Conservation (phyloP, 495 filamentous ascomycete genomes). For the Letharia lupina region DNA sequence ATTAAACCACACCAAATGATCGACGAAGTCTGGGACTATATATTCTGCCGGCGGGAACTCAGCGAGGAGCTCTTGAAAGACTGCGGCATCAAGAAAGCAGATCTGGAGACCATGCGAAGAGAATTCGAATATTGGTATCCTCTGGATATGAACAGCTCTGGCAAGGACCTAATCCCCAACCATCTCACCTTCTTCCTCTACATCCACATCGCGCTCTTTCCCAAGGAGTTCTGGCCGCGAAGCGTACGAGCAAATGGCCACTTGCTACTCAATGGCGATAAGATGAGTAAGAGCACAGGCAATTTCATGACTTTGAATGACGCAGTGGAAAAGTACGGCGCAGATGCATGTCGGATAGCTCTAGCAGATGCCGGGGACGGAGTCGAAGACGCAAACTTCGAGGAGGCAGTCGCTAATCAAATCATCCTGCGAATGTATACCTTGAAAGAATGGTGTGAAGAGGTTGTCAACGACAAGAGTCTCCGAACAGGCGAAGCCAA, state of each 20-base stretch:
- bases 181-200: conserved; percentile 97
- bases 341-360: conserved; percentile 84
- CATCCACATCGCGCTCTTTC: conserved; percentile 85
- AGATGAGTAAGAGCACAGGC: conserved; percentile 92
- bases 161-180: conserved; percentile 81
- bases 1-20: conserved; percentile 81
- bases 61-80: conserved; percentile 53
- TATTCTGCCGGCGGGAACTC: conserved; percentile 64
- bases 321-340: conserved; percentile 83
- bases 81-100: conserved; percentile 60
- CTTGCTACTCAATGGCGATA: conserved; percentile 87
- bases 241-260: conserved; percentile 84
- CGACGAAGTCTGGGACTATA: conserved; percentile 93
- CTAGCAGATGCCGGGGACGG: conserved; percentile 93
- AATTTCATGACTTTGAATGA: conserved; percentile 92
- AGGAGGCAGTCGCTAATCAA: conserved; percentile 85
- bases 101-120: conserved; percentile 67
- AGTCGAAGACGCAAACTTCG: conserved; percentile 94
- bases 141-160: conserved; percentile 72
- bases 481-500: conserved; percentile 63
- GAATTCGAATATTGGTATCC: conserved; percentile 98
- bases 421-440: conserved; percentile 80
- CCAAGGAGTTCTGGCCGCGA: conserved; percentile 74
- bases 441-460: conserved; percentile 88
- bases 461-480: conserved; percentile 60